Conservation (phyloP, 108 stramenopile species). For the Cylindrotheca fusiformis region DNA sequence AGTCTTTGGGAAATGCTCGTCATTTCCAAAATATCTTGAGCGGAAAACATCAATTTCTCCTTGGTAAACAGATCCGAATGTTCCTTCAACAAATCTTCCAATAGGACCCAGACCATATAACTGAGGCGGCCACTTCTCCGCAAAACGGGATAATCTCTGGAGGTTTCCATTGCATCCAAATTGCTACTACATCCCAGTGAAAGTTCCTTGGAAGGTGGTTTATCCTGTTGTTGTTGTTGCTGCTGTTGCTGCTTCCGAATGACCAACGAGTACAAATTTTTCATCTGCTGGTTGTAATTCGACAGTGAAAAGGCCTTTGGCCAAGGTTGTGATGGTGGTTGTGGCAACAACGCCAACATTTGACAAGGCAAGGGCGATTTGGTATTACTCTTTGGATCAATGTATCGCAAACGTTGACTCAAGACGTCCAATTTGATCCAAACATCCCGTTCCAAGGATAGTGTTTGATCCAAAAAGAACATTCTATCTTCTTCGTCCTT, state of each 20-base stretch:
- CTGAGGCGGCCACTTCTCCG: neutral
- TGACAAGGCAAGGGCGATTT: neutral
- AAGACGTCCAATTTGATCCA: neutral
- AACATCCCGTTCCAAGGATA: neutral
- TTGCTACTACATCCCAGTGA: too few species aligned
- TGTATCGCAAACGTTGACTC: neutral
- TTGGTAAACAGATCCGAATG: neutral
- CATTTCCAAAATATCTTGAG: neutral
- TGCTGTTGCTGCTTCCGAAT: neutral
- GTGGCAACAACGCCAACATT: neutral
- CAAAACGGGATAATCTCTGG: neutral
- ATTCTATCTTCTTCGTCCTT: neutral
- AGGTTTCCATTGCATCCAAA: neutral
- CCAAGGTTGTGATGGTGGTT: neutral
- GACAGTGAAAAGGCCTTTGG: neutral
- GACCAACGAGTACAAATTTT: neutral
- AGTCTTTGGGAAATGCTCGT: neutral
- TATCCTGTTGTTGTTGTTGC: neutral
- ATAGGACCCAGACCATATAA: neutral
- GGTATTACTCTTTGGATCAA: neutral
- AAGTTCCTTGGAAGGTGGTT: too few species aligned
- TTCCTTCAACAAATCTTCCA: neutral
- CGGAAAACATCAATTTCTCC: neutral
- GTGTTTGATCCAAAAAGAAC: neutral
- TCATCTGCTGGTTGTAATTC: neutral